Evolutionary conservation across 2,329 filamentous ascomycete genomes (phyloP).

Genomic region (Fusarium pilosicola): DNA sequence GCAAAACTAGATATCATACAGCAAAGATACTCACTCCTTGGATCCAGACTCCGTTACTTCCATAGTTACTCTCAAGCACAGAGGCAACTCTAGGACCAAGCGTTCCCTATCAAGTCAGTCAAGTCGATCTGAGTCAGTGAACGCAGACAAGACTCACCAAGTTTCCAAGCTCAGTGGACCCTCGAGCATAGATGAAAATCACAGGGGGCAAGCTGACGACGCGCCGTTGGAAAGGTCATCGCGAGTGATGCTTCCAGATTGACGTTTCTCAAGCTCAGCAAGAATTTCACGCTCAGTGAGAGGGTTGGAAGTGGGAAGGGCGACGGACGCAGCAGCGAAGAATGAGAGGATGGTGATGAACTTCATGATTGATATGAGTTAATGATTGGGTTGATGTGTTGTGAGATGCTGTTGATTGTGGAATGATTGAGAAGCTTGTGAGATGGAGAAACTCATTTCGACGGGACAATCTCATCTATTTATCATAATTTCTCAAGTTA

Average conservation of each 20-base stretch:
- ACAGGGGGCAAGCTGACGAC: slow-evolving; percentile 47
- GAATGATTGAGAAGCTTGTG: not conserved
- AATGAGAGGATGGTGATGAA: slow-evolving; percentile 17
- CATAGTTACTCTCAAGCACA: slow-evolving; percentile 43
- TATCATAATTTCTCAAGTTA: not conserved
- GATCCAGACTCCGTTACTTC: slow-evolving; percentile 48
- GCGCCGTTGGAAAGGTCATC: slow-evolving; percentile 46
- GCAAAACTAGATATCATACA: accelerated
- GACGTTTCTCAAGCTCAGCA: not conserved
- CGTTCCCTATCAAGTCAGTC: slow-evolving; percentile 33
- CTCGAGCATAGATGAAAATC: slow-evolving; percentile 54
- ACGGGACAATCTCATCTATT: not conserved
- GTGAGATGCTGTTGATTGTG: not conserved
- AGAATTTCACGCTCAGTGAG: slow-evolving; percentile 12
- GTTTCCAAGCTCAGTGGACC: slow-evolving; percentile 52
- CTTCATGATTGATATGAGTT: slow-evolving; percentile 22
- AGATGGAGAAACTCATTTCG: not conserved
- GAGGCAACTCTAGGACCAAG: slow-evolving; percentile 45
- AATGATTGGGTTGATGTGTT: not conserved
- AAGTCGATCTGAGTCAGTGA: accelerated
- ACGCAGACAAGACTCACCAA: slow-evolving; percentile 40
- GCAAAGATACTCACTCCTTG: slow-evolving; percentile 51
- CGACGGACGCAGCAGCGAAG: slow-evolving; percentile 12
- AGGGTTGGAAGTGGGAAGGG: slow-evolving; percentile 4
- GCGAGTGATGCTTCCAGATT: slow-evolving; percentile 25